phyloP scores from a whole-genome alignment of 2,329 filamentous ascomycete genomes.

The Leptographium lundbergii region DNA sequence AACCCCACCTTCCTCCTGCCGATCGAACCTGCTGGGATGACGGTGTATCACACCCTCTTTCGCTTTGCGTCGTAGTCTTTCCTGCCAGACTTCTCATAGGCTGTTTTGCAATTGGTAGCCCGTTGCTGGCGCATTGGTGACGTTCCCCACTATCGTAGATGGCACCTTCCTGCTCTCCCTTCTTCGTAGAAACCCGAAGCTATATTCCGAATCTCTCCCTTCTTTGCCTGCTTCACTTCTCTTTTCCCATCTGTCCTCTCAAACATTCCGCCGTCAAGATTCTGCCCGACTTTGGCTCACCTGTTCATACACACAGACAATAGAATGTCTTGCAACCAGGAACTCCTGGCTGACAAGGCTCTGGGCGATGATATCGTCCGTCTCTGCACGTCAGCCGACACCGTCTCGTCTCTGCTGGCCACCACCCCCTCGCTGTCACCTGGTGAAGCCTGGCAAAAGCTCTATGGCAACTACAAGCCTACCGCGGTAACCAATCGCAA shows the following conservation, averaged over 20 bases:
- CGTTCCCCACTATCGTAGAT: not conserved
- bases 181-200: not conserved
- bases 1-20: not conserved
- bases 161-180: not conserved
- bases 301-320: not conserved
- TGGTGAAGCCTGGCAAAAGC: conserved; percentile 37
- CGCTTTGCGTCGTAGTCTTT: not conserved
- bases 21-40: not conserved
- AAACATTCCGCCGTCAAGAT: not conserved
- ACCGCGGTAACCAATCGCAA: conserved; percentile 1
- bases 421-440: conserved; percentile 39
- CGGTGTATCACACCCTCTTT: not conserved
- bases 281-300: not conserved
- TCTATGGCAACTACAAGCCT: conserved; percentile 30
- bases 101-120: not conserved
- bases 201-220: not conserved
- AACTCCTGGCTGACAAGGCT: conserved; percentile 9
- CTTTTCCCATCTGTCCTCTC: not conserved
- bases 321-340: not conserved
- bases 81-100: not conserved
- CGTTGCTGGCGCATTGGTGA: not conserved
- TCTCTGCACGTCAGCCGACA: conserved; percentile 38
- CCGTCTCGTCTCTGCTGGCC: conserved; percentile 45
- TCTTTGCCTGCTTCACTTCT: not conserved
- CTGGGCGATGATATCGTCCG: conserved; percentile 34